Base-by-base conservation (phyloP, 2,329 filamentous ascomycete species). In the Delphinella strobiligena region DNA sequence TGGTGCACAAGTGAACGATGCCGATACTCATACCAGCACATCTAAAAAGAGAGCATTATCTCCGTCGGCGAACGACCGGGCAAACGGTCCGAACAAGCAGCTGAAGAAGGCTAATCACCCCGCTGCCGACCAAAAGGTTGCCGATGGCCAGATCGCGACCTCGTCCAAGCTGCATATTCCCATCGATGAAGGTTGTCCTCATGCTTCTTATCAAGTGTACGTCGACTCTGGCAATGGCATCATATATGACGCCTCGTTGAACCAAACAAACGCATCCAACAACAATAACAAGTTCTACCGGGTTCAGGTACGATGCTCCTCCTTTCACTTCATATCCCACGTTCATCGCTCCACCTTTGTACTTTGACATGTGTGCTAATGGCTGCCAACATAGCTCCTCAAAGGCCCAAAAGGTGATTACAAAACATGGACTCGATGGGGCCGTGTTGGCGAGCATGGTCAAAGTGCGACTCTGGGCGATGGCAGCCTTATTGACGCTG, bases 211-310 rank as follows among this genome's bases (percentile, higher is more conserved):
- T 39, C 49, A 50, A 9, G 83, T 93, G 22, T 78, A 81, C 52
- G 72, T 89, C 41, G 80, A 80, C 44, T 40, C 46, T 9, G 60
- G 71, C 1, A 59, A 71, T 30, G 75, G 76, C 15, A 61, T 80
- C 40, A 84, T 89, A 35, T 89, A 75, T 56, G 85, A 93, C 54
- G 84, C 82, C 0, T 78, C 81, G 0, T 65, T 93, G 34, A 91
- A 88, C 49, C 81, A 88, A 55, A 82, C 84, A 9, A 82, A 86
- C 48, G 66, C 82, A 0, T 62, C 66, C 0, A 60, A 69, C 34
- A 91, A 89, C 54, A 82, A 82, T 59, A 89, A 91, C 59, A 91
- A 91, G 49, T 89, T 88, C 56, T 89, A 88, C 53, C 74, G 75
- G 19, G 57, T 87, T 19, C 82, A 89, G 64, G 65, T 83, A 45